Conservation (phyloP, 768 basidiomycete species). For the Leucocoprinus leucothites region DNA sequence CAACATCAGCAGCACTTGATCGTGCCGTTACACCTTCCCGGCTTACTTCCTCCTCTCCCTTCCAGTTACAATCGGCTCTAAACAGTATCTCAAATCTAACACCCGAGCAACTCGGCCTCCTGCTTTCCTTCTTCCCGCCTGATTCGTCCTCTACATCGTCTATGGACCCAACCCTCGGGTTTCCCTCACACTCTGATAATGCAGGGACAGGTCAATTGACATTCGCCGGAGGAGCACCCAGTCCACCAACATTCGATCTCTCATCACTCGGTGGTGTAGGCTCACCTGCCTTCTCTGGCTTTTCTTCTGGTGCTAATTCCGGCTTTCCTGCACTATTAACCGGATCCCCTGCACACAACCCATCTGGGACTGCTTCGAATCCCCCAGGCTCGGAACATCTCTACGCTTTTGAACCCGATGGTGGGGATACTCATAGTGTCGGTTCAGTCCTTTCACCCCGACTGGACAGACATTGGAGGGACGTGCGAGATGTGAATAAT, state of each 20-base stretch:
- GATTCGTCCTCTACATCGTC: constrained; percentile 7
- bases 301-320: neutral
- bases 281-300: neutral
- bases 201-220: neutral
- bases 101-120: neutral
- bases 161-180: constrained; percentile 5
- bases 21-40: constrained; percentile 20
- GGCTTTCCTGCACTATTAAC: neutral
- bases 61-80: neutral
- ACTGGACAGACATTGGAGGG: constrained; percentile 56
- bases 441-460: constrained; percentile 27
- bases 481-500: constrained; percentile 60
- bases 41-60: constrained; percentile 16
- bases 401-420: constrained; percentile 9
- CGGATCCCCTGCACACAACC: neutral
- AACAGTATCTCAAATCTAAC: neutral
- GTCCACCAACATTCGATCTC: neutral
- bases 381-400: neutral
- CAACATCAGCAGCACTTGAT: constrained; percentile 17
- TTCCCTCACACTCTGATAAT: neutral
- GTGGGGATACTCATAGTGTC: constrained; percentile 15
- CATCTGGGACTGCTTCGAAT: neutral
- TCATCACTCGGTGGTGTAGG: neutral
- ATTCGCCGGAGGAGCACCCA: neutral
- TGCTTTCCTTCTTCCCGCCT: neutral